Evolutionary conservation across 768 basidiomycete genomes (phyloP).

Genomic region (Hemileccinum impolitum): DNA sequence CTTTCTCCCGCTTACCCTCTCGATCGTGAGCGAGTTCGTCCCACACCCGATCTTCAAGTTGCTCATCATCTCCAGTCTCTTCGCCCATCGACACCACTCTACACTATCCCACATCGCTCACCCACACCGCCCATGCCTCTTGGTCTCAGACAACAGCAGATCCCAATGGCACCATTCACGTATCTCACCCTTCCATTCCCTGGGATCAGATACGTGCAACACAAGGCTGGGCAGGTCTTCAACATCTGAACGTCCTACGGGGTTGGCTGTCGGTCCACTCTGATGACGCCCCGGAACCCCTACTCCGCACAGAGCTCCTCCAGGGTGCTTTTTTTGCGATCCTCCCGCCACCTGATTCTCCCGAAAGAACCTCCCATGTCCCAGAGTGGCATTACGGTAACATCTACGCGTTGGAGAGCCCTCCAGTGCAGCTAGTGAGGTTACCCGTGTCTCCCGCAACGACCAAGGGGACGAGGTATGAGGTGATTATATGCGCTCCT

Average conservation of each 20-base stretch:
- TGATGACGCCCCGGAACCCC: slow-evolving; percentile 31
- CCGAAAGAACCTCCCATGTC: slow-evolving; percentile 22
- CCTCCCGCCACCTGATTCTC: slow-evolving; percentile 40
- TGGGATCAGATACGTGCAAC: slow-evolving; percentile 64
- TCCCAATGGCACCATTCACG: slow-evolving; percentile 45
- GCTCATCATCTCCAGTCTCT: slow-evolving; percentile 8
- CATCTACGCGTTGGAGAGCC: slow-evolving; percentile 66
- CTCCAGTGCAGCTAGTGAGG: slow-evolving; percentile 45
- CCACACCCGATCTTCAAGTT: not conserved
- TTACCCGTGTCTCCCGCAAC: slow-evolving; percentile 44
- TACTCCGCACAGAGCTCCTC: slow-evolving; percentile 56
- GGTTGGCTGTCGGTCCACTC: slow-evolving; percentile 51
- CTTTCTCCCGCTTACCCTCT: slow-evolving; percentile 76
- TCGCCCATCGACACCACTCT: slow-evolving; percentile 8
- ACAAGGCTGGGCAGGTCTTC: slow-evolving; percentile 85
- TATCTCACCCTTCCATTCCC: slow-evolving; percentile 67
- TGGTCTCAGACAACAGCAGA: slow-evolving; percentile 51
- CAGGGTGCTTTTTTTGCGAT: slow-evolving; percentile 79
- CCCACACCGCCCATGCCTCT: slow-evolving; percentile 40
- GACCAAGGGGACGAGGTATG: slow-evolving; percentile 52
- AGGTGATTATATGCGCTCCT: slow-evolving; percentile 73
- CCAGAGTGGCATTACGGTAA: slow-evolving; percentile 80
- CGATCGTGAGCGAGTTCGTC: slow-evolving; percentile 44
- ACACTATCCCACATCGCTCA: slow-evolving; percentile 58
- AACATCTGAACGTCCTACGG: slow-evolving; percentile 72